These are phyloP conservation scores for Choiromyces venosus DNA, from an alignment of 495 filamentous ascomycete genomes.

Conservation along the genomic window DNA sequence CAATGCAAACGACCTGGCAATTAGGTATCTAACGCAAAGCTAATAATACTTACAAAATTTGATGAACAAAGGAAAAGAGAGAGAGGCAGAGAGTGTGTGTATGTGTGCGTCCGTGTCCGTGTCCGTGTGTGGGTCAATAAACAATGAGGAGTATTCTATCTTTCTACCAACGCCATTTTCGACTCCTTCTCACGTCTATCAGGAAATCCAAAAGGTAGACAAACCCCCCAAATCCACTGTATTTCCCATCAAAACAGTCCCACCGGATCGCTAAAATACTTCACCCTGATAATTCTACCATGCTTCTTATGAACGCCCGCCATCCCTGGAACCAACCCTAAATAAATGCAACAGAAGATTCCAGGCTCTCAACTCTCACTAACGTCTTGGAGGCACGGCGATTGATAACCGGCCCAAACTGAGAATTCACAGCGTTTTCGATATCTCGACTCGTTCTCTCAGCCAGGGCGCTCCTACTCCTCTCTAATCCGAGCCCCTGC, in stretches of 20 bases:
- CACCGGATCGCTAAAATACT: background rate
- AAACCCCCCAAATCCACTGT: background rate
- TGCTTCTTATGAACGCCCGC: background rate
- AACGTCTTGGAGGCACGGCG: background rate
- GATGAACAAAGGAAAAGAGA: background rate
- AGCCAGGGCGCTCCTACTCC: constrained; percentile 24
- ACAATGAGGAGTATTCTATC: background rate
- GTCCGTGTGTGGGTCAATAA: background rate
- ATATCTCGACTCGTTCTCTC: constrained; percentile 32
- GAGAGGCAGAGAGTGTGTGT: too few species aligned
- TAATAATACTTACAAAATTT: background rate
- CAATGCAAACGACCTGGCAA: background rate
- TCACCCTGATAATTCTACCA: background rate
- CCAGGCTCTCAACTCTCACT: background rate
- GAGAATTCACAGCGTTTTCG: constrained; percentile 33
- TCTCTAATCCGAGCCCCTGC: constrained; percentile 21
- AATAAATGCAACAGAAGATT: background rate
- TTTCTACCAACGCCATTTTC: background rate
- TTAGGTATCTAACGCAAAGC: background rate
- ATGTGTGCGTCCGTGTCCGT: too few species aligned
- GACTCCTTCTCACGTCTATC: background rate
- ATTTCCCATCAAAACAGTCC: background rate
- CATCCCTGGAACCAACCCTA: background rate
- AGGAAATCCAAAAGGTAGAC: background rate
- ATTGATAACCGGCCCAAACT: constrained; percentile 30